Conservation (phyloP, 2,329 filamentous ascomycete species). For the Raffaelea ambrosiae region DNA sequence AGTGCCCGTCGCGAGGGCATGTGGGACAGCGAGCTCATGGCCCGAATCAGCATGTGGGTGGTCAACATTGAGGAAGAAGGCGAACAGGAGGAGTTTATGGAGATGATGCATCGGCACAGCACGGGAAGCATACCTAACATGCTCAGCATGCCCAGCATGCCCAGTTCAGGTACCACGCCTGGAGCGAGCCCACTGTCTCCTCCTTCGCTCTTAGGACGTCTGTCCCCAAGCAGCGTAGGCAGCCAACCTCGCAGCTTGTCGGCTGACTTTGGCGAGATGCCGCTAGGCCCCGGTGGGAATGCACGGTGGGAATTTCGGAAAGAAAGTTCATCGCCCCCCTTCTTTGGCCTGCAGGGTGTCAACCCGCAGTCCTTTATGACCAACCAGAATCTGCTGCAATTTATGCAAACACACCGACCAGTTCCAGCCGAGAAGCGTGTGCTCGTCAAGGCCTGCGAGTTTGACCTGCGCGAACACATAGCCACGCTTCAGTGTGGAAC, state of each 20-base stretch:
- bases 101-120: constrained; percentile 1
- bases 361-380: neutral
- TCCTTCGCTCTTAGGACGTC: constrained; percentile 10
- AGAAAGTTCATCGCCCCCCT: constrained; percentile 8
- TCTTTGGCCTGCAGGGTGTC: neutral
- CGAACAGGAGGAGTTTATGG: constrained; percentile 17
- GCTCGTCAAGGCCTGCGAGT: constrained; percentile 48
- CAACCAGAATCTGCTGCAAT: neutral
- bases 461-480: constrained; percentile 42
- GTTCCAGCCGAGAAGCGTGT: constrained; percentile 47
- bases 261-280: constrained; percentile 25
- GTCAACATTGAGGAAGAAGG: constrained; percentile 45
- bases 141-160: neutral
- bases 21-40: constrained; percentile 57
- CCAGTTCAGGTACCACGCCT: constrained; percentile 13
- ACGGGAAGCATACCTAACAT: neutral
- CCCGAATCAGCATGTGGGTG: constrained; percentile 47
- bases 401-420: constrained; percentile 1
- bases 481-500: constrained; percentile 47
- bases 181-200: constrained; percentile 15
- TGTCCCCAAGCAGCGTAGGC: constrained; percentile 14
- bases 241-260: constrained; percentile 17
- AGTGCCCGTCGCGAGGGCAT: constrained; percentile 57
- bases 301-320: constrained; percentile 28
- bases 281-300: constrained; percentile 34